Base-by-base conservation (phyloP, 2,329 filamentous ascomycete species). In the Capronia coronata region DNA sequence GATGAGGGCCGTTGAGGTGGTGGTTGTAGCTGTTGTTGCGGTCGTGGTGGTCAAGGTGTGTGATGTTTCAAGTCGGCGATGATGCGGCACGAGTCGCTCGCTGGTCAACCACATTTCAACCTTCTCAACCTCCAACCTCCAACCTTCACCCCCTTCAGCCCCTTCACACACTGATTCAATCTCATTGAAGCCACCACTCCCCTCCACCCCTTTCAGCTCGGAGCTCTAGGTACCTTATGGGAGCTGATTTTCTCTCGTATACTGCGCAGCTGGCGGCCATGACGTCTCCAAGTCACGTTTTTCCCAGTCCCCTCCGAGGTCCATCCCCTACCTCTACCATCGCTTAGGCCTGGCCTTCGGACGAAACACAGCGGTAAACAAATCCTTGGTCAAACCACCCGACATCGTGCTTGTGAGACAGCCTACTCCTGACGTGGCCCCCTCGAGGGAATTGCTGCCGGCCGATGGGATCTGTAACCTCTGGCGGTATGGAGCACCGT, bases 151-250 rank as follows among this genome's bases (percentile, higher is more conserved):
- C 21, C 38, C 38, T 41, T 50, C 42, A 38, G 30, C 47, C 47
- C 46, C 51, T 54, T 54, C 51, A 40, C 34, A 49, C 43, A 50
- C 32, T 35, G 23, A 44, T 19, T 32, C 25, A 54, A 49, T 47
- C 38, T 54, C 43, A 32, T 29, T 27, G 10, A n/a, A 37, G 14
- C 13, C 14, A 22, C 37, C 11, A 27, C 14, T 40, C 14, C 19
- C 16, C 27, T 14, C 14, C 2, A 6, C 13, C 11, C 2, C 3
- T 32, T n/a, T 9, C 6, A 32, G 29, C 29, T 27, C 23, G 23
- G 10, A 10, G 23, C 23, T 27, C 18, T 16, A 13, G 7, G 29
- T n/a, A n/a, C 21, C 16, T 38, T 38, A 29, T 23, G 37, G 29
- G 32, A 35, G 5, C 16, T 10, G 10, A 27, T 10, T 5, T 6